Percentiles rank a stretch among this genome's conserved stretches.
Evolutionary conservation across 305 asterid genomes (phyloP).

Genomic region (Withania somnifera): DNA sequence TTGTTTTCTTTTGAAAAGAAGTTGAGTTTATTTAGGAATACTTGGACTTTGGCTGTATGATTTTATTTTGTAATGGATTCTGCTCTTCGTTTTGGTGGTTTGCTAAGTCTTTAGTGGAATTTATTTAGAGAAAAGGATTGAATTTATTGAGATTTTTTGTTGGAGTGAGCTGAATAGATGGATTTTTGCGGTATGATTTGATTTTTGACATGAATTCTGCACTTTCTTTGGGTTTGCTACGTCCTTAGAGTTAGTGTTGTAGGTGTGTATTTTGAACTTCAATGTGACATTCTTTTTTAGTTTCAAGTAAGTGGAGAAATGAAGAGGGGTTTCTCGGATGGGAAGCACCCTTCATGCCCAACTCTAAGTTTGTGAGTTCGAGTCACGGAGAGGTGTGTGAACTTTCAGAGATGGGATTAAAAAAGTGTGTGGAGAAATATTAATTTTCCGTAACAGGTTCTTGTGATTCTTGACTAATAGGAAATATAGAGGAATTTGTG

Average conservation of each 20-base stretch:
- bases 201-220: neutral
- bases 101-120: no score
- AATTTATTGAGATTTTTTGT: neutral
- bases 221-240: neutral
- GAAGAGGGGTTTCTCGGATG: neutral
- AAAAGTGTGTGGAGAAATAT: neutral
- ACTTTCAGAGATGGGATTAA: neutral
- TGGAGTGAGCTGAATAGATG: neutral
- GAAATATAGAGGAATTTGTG: conserved; percentile 80
- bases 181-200: neutral
- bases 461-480: conserved; percentile 47
- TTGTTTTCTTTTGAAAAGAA: neutral
- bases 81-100: no score
- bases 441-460: neutral
- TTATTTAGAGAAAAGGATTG: neutral
- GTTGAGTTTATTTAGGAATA: no score
- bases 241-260: neutral
- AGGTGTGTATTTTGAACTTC: neutral
- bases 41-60: no score
- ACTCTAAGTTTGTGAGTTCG: neutral
- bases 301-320: neutral
- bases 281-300: neutral
- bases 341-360: neutral
- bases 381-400: neutral
- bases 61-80: no score